phyloP scores from a whole-genome alignment of 139 green algal genomes.

The Chlorella ohadii region DNA sequence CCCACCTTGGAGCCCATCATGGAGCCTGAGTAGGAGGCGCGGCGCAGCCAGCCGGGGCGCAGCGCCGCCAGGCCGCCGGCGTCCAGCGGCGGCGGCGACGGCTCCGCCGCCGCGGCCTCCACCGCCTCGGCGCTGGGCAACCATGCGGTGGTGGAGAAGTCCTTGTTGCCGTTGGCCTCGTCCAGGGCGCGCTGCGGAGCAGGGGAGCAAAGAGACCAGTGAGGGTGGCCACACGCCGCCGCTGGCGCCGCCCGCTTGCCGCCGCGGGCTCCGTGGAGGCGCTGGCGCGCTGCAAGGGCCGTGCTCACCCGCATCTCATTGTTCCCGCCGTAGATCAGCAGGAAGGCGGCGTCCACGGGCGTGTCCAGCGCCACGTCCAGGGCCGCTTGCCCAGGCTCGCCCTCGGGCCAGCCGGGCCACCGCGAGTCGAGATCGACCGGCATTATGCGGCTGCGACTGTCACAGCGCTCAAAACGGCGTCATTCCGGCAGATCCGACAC shows the following conservation, averaged over 20 bases:
- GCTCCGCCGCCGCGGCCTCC: not conserved
- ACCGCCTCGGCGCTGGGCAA: slow-evolving; percentile 17
- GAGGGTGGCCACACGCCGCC: too few species aligned
- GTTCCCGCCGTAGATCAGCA: slow-evolving; percentile 31
- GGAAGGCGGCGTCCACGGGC: slow-evolving; percentile 37
- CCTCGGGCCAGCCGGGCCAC: slow-evolving; percentile 40
- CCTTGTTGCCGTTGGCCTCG: slow-evolving; percentile 45
- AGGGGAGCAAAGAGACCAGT: not conserved
- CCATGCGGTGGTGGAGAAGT: slow-evolving; percentile 49
- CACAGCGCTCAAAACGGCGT: not conserved
- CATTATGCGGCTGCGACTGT: not conserved
- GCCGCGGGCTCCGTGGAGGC: too few species aligned
- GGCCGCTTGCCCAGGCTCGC: not conserved
- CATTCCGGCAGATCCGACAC: too few species aligned
- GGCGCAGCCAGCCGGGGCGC: slow-evolving; percentile 33
- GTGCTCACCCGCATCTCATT: slow-evolving; percentile 34
- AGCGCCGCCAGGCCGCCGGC: not conserved
- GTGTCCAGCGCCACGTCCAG: slow-evolving; percentile 28
- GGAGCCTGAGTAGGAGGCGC: slow-evolving; percentile 39
- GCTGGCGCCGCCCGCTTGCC: too few species aligned
- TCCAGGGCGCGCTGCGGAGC: not conserved
- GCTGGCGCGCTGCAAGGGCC: not conserved
- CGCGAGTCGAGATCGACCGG: not conserved
- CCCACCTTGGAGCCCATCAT: slow-evolving; percentile 60
- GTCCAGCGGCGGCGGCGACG: not conserved